Percentiles rank a stretch among this genome's conserved stretches.
phyloP scores from a whole-genome alignment of 306 rosid species.

The Cucumis hystrix region DNA sequence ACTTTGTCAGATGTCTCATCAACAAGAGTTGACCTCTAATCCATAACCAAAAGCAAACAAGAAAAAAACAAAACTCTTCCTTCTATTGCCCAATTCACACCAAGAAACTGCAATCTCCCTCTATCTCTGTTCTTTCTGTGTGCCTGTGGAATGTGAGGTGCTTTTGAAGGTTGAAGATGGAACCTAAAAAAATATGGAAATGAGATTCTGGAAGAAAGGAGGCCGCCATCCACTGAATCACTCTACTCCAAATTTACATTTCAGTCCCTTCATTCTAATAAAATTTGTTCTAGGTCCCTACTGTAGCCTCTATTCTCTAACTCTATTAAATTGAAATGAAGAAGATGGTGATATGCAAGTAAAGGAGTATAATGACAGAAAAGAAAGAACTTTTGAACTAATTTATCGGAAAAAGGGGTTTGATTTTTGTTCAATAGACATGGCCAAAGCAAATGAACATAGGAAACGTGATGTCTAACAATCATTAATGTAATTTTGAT shows the following conservation, averaged over 20 bases:
- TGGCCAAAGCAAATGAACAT: background rate
- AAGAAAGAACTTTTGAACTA: background rate
- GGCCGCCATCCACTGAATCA: background rate
- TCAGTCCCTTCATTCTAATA: background rate
- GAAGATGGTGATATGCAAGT: background rate
- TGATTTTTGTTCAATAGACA: background rate
- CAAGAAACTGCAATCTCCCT: background rate
- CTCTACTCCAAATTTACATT: background rate
- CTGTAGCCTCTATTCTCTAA: background rate
- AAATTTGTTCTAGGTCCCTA: background rate
- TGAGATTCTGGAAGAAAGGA: background rate
- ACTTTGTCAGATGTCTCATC: background rate
- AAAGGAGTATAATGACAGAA: background rate
- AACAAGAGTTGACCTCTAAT: background rate
- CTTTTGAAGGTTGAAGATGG: background rate
- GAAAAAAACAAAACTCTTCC: background rate
- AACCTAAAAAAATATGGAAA: background rate
- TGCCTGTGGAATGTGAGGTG: background rate
- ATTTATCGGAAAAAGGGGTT: background rate
- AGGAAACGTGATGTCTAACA: background rate
- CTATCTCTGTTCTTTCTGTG: background rate
- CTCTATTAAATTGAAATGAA: background rate
- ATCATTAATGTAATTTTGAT: background rate
- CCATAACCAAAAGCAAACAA: background rate
- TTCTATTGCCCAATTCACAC: background rate